Evolutionary conservation across 371 early-diverging fungal genomes (phyloP).

Genomic region (Rhizopus delemar): DNA sequence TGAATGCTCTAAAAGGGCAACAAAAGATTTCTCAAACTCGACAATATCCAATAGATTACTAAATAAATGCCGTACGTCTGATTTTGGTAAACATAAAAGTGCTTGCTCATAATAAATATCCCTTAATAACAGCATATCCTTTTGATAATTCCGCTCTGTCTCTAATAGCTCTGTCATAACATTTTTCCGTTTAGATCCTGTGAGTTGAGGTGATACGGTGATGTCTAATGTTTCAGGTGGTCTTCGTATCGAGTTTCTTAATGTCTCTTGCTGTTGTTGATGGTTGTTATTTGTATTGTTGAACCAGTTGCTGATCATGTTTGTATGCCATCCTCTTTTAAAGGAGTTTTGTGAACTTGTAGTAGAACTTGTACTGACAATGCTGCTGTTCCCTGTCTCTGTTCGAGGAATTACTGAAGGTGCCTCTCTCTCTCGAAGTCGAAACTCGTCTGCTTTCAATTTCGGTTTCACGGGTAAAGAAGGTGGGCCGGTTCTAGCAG

Average conservation of each 20-base stretch:
- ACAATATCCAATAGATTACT: conserved; percentile 67
- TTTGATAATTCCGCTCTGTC: conserved; percentile 69
- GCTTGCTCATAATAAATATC: conserved; percentile 68
- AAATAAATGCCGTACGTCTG: conserved; percentile 65
- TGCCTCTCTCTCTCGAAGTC: neutral
- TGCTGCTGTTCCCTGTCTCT: conserved; percentile 29
- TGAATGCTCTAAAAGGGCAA: conserved; percentile 39
- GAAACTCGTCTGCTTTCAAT: conserved; percentile 9
- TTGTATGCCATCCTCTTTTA: conserved; percentile 25
- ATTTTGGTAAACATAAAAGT: conserved; percentile 43
- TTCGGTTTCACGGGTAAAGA: conserved; percentile 25
- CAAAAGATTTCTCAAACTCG: conserved; percentile 48
- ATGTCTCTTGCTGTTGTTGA: conserved; percentile 17
- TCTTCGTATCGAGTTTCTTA: conserved; percentile 22
- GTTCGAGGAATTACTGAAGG: conserved; percentile 26
- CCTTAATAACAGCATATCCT: conserved; percentile 70
- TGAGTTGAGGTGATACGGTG: conserved; percentile 15
- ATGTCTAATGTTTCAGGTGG: neutral
- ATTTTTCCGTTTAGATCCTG: conserved; percentile 41
- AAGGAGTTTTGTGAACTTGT: conserved; percentile 22
- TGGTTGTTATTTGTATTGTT: conserved; percentile 7
- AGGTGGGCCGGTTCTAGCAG: conserved; percentile 28
- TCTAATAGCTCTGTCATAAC: conserved; percentile 68
- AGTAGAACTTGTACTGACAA: conserved; percentile 25
- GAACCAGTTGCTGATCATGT: conserved; percentile 25